A percentile compares a stretch with the other conserved stretches of the same genome.
Conservation (phyloP, 192 early-diverging fungal genomes). For the Podila epigama region DNA sequence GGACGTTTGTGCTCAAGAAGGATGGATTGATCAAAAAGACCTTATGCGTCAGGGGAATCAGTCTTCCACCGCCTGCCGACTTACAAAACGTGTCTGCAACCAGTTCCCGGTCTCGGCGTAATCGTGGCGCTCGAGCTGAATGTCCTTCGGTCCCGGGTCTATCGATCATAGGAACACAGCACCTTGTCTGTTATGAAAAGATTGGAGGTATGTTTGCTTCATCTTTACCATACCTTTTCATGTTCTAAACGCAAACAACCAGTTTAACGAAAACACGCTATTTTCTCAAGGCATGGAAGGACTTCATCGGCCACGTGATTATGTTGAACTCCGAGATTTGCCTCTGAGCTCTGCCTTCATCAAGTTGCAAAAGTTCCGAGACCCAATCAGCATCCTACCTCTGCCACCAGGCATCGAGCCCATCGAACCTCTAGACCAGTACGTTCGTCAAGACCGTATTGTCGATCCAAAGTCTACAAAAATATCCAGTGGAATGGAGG, state of each 20-base stretch:
- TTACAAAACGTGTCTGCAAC: background rate
- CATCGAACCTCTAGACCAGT: constrained; percentile 23
- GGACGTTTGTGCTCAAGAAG: constrained; percentile 50
- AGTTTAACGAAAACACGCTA: too few relatives aligned
- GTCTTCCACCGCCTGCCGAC: background rate
- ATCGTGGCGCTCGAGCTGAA: background rate
- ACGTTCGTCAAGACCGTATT: constrained; percentile 11
- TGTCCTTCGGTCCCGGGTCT: background rate
- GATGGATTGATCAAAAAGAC: constrained; percentile 52
- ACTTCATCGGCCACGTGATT: constrained; percentile 30
- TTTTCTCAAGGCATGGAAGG: constrained; percentile 9
- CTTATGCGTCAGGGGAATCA: constrained; percentile 24
- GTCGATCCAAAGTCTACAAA: background rate
- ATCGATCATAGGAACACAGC: constrained; percentile 5
- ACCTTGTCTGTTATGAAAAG: constrained; percentile 34
- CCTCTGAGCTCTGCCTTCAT: constrained; percentile 26
- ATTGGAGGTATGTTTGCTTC: constrained; percentile 13
- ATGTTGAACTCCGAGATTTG: constrained; percentile 17
- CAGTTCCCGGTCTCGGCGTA: background rate
- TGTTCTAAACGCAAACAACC: too few relatives aligned
- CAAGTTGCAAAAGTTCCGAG: constrained; percentile 19
- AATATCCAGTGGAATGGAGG: too few relatives aligned
- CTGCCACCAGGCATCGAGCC: background rate
- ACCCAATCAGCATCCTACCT: constrained; percentile 2
- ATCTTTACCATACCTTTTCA: background rate